Percentiles rank a stretch among this genome's conserved stretches.
Conservation (phyloP, 768 basidiomycete species). For the Russula foetens region DNA sequence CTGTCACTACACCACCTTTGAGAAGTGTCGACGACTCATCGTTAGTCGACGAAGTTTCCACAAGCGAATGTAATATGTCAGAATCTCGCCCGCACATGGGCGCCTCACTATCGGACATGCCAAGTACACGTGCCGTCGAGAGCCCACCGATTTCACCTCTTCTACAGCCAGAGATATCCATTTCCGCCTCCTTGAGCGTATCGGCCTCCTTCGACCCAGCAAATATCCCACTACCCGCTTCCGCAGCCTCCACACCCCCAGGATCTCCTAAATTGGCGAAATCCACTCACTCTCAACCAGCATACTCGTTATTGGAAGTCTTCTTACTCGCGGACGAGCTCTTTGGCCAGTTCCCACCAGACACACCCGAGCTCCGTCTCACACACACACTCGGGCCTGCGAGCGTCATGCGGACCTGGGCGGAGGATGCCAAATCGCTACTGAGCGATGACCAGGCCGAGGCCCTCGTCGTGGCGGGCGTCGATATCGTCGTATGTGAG, state of each 20-base stretch:
- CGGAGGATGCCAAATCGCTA: conserved; percentile 35
- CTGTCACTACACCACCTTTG: neutral
- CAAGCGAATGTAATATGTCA: neutral
- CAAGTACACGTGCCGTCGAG: neutral
- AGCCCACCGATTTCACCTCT: neutral
- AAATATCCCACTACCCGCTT: conserved; percentile 14
- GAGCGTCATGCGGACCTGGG: conserved; percentile 73
- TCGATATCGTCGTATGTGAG: conserved; percentile 49
- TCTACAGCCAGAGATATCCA: neutral
- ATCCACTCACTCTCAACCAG: conserved; percentile 16
- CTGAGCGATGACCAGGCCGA: conserved; percentile 52
- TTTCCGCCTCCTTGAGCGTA: neutral
- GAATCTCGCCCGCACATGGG: neutral
- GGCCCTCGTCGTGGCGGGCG: conserved; percentile 45
- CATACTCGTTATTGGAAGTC: conserved; percentile 37
- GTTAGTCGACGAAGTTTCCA: neutral
- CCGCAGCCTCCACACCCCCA: neutral
- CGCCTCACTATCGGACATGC: neutral
- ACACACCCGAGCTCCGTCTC: conserved; percentile 44
- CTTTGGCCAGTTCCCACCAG: conserved; percentile 49
- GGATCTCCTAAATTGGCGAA: conserved; percentile 16
- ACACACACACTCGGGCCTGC: conserved; percentile 67
- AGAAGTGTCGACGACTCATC: neutral
- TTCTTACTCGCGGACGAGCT: conserved; percentile 53
- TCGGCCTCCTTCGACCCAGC: neutral